Percentiles rank a stretch among this genome's conserved stretches.
phyloP scores from a whole-genome alignment of 768 basidiomycete genomes.

The Leccinum incarnatum region DNA sequence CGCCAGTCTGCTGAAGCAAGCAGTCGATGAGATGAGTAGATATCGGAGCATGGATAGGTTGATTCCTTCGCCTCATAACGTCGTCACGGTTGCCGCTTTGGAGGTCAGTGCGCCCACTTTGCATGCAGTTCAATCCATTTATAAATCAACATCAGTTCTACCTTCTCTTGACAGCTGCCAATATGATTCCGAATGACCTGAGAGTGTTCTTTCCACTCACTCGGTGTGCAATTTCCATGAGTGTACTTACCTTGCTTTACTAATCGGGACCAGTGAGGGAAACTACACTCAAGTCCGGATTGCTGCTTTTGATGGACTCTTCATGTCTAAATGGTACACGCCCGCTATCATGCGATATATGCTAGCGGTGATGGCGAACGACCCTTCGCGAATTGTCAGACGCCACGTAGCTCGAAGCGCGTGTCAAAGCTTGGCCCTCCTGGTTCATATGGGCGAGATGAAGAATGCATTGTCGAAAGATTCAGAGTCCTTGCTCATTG shows the following conservation, averaged over 20 bases:
- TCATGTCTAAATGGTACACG: conserved; percentile 85
- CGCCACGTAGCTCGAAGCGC: conserved; percentile 85
- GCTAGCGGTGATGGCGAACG: conserved; percentile 80
- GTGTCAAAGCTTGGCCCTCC: conserved; percentile 81
- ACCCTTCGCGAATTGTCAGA: conserved; percentile 77
- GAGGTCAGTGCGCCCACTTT: conserved; percentile 57
- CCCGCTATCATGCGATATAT: conserved; percentile 85
- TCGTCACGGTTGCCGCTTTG: conserved; percentile 85
- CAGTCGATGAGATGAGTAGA: conserved; percentile 79
- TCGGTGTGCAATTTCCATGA: conserved; percentile 49
- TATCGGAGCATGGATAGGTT: conserved; percentile 94
- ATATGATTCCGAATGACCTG: conserved; percentile 73
- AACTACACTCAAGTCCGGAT: conserved; percentile 90
- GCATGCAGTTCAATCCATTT: conserved; percentile 3
- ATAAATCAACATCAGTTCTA: conserved; percentile 56
- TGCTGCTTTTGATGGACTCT: conserved; percentile 91
- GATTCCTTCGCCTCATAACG: conserved; percentile 92
- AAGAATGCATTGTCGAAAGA: conserved; percentile 66
- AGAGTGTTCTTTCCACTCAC: conserved; percentile 85
- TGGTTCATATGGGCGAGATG: conserved; percentile 91
- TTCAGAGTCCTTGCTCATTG: conserved; percentile 73
- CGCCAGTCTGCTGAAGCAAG: conserved; percentile 66
- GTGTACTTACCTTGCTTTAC: background rate
- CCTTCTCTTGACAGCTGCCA: conserved; percentile 71
- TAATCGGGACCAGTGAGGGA: conserved; percentile 66